Base-by-base conservation (phyloP, 2,329 filamentous ascomycete species). In the Colletotrichum australisinense region DNA sequence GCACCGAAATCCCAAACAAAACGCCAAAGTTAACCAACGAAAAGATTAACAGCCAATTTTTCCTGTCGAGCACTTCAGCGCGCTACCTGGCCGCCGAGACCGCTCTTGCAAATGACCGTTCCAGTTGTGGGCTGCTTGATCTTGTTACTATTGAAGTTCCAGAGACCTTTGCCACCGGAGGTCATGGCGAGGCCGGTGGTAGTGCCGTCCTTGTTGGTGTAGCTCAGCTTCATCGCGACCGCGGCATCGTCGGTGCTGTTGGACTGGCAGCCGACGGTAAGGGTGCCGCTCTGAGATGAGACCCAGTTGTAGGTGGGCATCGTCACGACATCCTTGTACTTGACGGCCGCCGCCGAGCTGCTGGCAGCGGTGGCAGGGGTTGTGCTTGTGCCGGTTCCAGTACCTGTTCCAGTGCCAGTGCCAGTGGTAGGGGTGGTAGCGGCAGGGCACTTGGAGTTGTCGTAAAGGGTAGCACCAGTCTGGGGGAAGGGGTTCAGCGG, bases 401-500 rank as follows among this genome's bases (percentile, higher is more conserved):
- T 59, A 8, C 67, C 67, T 7, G 66, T 56, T 19, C 62, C 62
- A 4, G 68, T 64, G 5, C 59, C 32, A 11, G 69, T 56, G 8
- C 49, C 52, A 5, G 68, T 53, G 1, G 62, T 63, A 16, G 32
- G 32, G 2, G 63, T 58, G 4, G 67, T 24, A 0, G 69, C 63
- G 0, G 52, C 32, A 0, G 68, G 62, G 12, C 76, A 76, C 22
- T 70, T 74, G 38, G 70, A 60, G 32, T 59, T 64, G 35, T 78
- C 73, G 32, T 62, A 73, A 3, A 74, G 52, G 2, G 53, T 73
- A 9, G 68, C 72, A 14, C 74, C 71, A 5, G 73, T 69, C 53
- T 77, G 77, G 5, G 76, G 74, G 32, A 78, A 86, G 0, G 84
- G 84, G 49, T 74, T 77, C 14, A 86, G 77, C 5, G 79, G 84